phyloP scores from a whole-genome alignment of 768 basidiomycete genomes.

The Terana coerulea region DNA sequence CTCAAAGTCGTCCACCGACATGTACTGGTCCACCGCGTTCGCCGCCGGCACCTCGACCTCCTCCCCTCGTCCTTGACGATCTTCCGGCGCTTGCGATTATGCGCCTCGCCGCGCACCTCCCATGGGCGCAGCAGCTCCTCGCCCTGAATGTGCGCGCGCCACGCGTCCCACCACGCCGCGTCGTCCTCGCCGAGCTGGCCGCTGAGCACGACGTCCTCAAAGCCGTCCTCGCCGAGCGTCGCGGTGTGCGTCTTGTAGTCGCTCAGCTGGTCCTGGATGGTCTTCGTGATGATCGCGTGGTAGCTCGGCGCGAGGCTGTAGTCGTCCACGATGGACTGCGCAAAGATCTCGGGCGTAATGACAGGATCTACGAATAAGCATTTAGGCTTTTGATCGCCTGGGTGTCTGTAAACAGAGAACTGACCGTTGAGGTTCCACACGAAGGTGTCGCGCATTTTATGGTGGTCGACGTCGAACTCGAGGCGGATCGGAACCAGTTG shows the following conservation, averaged over 20 bases:
- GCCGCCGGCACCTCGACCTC: neutral
- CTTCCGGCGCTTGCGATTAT: constrained; percentile 42
- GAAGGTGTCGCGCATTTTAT: constrained; percentile 93
- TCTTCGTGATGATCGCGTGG: constrained; percentile 65
- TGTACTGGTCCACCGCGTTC: constrained; percentile 27
- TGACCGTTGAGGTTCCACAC: constrained; percentile 95
- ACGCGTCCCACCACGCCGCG: constrained; percentile 65
- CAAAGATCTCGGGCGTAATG: constrained; percentile 87
- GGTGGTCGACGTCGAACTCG: constrained; percentile 93
- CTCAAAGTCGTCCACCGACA: constrained; percentile 57
- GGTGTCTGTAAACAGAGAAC: neutral
- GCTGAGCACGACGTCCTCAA: constrained; percentile 28
- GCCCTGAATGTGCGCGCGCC: constrained; percentile 54
- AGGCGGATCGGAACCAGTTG: constrained; percentile 92
- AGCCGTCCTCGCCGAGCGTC: constrained; percentile 43
- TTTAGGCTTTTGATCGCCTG: neutral
- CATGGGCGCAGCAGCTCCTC: constrained; percentile 29
- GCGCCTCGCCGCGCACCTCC: constrained; percentile 26
- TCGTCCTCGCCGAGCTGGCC: constrained; percentile 50
- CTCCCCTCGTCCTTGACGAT: constrained; percentile 28
- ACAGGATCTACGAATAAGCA: constrained; percentile 61
- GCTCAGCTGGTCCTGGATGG: constrained; percentile 84
- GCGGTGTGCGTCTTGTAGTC: constrained; percentile 72
- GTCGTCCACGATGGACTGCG: constrained; percentile 88
- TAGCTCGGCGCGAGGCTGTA: constrained; percentile 69